These are phyloP conservation scores for Anacardium occidentale DNA, from an alignment of 345 rosid species.

Conservation along the genomic window DNA sequence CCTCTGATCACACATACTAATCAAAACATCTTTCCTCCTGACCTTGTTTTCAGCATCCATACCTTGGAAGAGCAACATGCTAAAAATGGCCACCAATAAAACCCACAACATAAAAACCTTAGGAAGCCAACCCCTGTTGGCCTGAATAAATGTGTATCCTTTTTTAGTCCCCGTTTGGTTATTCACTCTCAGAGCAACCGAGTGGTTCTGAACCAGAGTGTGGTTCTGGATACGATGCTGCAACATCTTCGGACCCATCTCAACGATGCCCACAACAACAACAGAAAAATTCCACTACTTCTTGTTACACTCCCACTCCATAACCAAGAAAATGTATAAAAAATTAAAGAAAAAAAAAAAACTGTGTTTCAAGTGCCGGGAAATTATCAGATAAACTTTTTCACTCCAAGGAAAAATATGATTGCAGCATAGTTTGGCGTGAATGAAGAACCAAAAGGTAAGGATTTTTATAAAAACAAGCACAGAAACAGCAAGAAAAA, in stretches of 20 bases:
- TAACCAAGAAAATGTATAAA: slow-evolving; percentile 34
- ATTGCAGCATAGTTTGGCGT: slow-evolving; percentile 50
- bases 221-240: slow-evolving; percentile 30
- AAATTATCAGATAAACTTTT: slow-evolving; percentile 25
- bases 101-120: slow-evolving; percentile 58
- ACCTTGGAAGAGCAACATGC: slow-evolving; percentile 45
- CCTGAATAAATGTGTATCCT: slow-evolving; percentile 65
- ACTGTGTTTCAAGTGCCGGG: slow-evolving; percentile 15
- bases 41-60: slow-evolving; percentile 66
- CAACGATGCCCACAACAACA: slow-evolving; percentile 18
- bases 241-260: slow-evolving; percentile 69
- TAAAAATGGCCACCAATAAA: slow-evolving; percentile 40
- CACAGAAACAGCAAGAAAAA: background rate
- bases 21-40: slow-evolving; percentile 71
- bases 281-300: slow-evolving; percentile 20
- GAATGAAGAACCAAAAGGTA: slow-evolving; percentile 28
- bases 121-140: slow-evolving; percentile 67
- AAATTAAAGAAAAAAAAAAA: background rate
- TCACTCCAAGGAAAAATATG: slow-evolving; percentile 27
- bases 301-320: slow-evolving; percentile 45
- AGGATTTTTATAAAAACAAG: too few species aligned
- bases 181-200: slow-evolving; percentile 58
- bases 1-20: slow-evolving; percentile 93
- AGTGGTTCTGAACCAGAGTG: slow-evolving; percentile 50
- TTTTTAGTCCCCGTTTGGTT: slow-evolving; percentile 61